Evolutionary conservation across 2,329 filamentous ascomycete species (phyloP).

Genomic region (Mariannaea elegans): DNA sequence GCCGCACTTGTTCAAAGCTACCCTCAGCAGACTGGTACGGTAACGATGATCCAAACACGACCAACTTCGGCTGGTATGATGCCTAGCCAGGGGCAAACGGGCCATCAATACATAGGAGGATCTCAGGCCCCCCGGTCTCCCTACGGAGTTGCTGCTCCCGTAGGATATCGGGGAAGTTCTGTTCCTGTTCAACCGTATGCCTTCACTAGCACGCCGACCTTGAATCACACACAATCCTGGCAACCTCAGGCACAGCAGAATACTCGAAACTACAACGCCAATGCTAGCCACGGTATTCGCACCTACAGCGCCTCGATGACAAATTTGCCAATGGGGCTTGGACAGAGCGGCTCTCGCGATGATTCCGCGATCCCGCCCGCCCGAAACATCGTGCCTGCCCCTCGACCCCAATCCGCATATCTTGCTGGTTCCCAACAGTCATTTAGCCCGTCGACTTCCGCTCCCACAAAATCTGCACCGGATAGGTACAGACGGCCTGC

Average conservation of each 20-base stretch:
- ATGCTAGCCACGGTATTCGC: constrained; percentile 41
- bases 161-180: constrained; percentile 63
- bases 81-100: constrained; percentile 58
- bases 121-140: constrained; percentile 44
- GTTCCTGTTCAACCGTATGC: constrained; percentile 79
- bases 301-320: constrained; percentile 52
- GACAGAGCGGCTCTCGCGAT: constrained; percentile 58
- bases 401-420: constrained; percentile 55
- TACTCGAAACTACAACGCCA: constrained; percentile 30
- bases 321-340: constrained; percentile 49
- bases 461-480: constrained; percentile 60
- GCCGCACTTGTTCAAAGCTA: constrained; percentile 86
- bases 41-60: constrained; percentile 79
- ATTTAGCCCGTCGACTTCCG: constrained; percentile 50
- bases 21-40: constrained; percentile 77
- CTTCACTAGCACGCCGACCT: constrained; percentile 75
- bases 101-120: constrained; percentile 59
- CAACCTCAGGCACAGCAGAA: constrained; percentile 49
- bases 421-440: constrained; percentile 56
- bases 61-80: constrained; percentile 66
- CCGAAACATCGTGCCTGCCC: constrained; percentile 50
- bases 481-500: constrained; percentile 79
- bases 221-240: constrained; percentile 64
- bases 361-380: constrained; percentile 58
- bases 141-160: constrained; percentile 48